Percentiles rank a stretch among this genome's conserved stretches.
phyloP scores from a whole-genome alignment of 148 eudicot species.

The Euryodendron excelsum region DNA sequence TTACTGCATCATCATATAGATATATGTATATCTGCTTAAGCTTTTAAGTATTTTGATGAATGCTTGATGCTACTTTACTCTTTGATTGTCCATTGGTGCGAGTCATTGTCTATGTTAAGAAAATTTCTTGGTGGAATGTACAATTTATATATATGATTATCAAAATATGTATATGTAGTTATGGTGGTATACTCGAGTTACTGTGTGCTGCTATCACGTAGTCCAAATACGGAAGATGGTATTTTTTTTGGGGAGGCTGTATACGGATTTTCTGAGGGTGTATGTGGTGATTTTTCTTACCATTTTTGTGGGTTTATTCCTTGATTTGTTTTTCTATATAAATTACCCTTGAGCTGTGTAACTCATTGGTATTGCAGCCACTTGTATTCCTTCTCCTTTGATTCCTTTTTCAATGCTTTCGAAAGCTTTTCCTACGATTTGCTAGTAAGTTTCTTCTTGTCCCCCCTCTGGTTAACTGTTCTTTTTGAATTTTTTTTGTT shows the following conservation, averaged over 20 bases:
- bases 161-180: too few relatives aligned
- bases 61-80: too few relatives aligned
- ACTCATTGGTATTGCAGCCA: not conserved
- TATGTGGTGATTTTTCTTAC: not conserved
- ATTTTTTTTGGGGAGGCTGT: not conserved
- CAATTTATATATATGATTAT: too few relatives aligned
- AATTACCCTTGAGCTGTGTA: not conserved
- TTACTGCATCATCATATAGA: too few relatives aligned
- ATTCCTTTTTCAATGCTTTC: not conserved
- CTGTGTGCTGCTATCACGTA: not conserved
- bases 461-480: not conserved
- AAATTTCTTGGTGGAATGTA: too few relatives aligned
- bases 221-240: not conserved
- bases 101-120: too few relatives aligned
- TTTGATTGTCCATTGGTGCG: too few relatives aligned
- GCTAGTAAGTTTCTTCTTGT: not conserved
- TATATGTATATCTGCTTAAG: too few relatives aligned
- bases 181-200: not conserved
- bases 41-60: too few relatives aligned
- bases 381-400: not conserved
- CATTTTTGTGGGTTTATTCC: not conserved
- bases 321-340: not conserved
- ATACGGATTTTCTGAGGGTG: not conserved
- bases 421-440: not conserved
- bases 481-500: not conserved